These are phyloP conservation scores for Podila verticillata DNA, from an alignment of 192 early-diverging fungal species.

Conservation along the genomic window DNA sequence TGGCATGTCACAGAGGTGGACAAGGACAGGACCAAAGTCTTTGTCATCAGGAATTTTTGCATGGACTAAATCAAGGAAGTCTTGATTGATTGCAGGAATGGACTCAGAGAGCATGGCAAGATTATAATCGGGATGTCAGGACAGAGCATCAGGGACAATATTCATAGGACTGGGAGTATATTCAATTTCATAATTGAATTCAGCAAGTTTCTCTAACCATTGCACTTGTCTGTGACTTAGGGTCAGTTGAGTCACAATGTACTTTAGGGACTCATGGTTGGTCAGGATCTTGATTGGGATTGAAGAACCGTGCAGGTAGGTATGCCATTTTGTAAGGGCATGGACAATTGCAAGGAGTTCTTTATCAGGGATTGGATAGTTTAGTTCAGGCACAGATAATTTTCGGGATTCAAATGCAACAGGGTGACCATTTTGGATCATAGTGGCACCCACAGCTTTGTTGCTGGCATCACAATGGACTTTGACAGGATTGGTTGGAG, in stretches of 20 bases:
- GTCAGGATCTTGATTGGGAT: slow-evolving; percentile 1
- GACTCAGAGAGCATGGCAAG: not conserved
- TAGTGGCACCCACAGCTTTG: not conserved
- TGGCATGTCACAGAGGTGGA: not conserved
- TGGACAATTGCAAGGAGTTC: not conserved
- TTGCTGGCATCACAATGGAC: slow-evolving; percentile 12
- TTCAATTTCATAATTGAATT: slow-evolving; percentile 5
- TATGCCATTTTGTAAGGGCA: not conserved
- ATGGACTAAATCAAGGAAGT: not conserved
- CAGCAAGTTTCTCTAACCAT: slow-evolving; percentile 11
- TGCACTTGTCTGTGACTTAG: slow-evolving; percentile 8
- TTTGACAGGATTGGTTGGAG: not conserved
- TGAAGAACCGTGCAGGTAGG: not conserved
- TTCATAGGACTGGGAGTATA: slow-evolving; percentile 19
- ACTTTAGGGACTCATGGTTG: slow-evolving; percentile 50
- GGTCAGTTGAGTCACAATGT: slow-evolving; percentile 33
- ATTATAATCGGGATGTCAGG: slow-evolving; percentile 18
- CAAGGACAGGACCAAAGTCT: not conserved
- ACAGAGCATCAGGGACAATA: slow-evolving; percentile 43
- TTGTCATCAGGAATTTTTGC: not conserved
- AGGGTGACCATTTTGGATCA: slow-evolving; percentile 21
- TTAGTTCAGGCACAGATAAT: not conserved
- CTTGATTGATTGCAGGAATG: not conserved
- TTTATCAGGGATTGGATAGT: too few relatives aligned
- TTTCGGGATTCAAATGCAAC: slow-evolving; percentile 23